Evolutionary conservation across 2,329 filamentous ascomycete genomes (phyloP).

Genomic region (Shiraia sp.): DNA sequence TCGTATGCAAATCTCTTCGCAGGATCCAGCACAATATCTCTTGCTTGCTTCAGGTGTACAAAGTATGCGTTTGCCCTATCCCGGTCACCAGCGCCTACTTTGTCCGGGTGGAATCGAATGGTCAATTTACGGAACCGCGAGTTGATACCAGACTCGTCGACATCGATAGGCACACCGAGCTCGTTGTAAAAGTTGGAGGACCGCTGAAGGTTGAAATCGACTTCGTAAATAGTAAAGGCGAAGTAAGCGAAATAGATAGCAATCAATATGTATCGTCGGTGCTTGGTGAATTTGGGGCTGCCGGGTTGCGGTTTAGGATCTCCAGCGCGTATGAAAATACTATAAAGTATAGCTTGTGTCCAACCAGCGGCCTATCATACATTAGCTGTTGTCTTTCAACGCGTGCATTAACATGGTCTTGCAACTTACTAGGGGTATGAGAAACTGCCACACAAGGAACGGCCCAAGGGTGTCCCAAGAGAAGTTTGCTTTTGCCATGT

Average conservation of each 20-base stretch:
- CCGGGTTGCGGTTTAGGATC: slow-evolving; percentile 74
- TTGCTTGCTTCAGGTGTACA: slow-evolving; percentile 79
- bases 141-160: slow-evolving; percentile 77
- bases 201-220: slow-evolving; percentile 76
- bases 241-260: slow-evolving; percentile 83
- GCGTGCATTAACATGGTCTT: neutral
- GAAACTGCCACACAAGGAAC: slow-evolving; percentile 41
- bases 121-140: slow-evolving; percentile 75
- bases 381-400: slow-evolving; percentile 14
- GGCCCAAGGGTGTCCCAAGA: slow-evolving; percentile 38
- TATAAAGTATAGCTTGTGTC: slow-evolving; percentile 81
- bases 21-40: slow-evolving; percentile 85
- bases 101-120: slow-evolving; percentile 79
- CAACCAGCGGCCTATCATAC: slow-evolving; percentile 34
- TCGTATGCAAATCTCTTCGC: slow-evolving; percentile 82
- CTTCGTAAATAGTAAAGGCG: slow-evolving; percentile 89
- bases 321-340: slow-evolving; percentile 85
- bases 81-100: slow-evolving; percentile 52
- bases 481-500: slow-evolving; percentile 27
- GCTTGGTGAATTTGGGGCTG: slow-evolving; percentile 67
- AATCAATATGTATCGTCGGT: slow-evolving; percentile 83
- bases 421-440: slow-evolving; percentile 34
- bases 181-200: slow-evolving; percentile 78
- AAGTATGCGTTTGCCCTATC: slow-evolving; percentile 60
- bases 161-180: slow-evolving; percentile 70